Evolutionary conservation across 805 yeast species (phyloP), one percentile per base, ranked within the genome.

Genomic region (Wickerhamiella alocasiicola): DNA sequence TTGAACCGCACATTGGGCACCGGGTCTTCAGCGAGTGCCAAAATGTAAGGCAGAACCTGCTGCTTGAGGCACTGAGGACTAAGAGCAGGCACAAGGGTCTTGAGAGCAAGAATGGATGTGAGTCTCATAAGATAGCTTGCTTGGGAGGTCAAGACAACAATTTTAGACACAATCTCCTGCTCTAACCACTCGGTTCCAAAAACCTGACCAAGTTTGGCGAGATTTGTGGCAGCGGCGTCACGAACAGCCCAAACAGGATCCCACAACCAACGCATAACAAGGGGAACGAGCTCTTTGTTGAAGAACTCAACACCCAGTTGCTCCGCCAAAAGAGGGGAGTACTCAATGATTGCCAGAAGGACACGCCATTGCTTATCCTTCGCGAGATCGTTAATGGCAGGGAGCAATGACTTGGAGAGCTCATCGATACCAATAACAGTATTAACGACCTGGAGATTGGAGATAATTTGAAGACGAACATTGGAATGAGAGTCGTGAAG

Each of bases 291-390:
- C 54, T 87, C 94, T 57, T 83, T 81, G 60, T 91, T 91, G 63
- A 91, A 91, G 55, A 88, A 85, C 21, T 83, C 77, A 40, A 81
- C 87, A 21, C 98, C 98, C 45, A 91, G 68, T 63, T 91, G 97
- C 53, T 81, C 81, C 6, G 97, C 96, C 49, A 91, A 68, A 48
- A 88, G 70, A 23, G 99, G 99, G 50, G 87, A 84, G 63, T 91
- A 91, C 59, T 91, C 94, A 55, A 91, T 91, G 47, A 91, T 91
- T 9, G 97, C 97, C 57, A 91, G 70, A 57, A 97, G 76, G 21
- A 91, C 96, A 56, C 99, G 76, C 99, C 99, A 91, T 56, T 87
- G 88, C 54, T 80, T 80, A 63, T 91, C 98, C 57, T 85, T 87
- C 9, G 98, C 97, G 50, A 91, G 70, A 50, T 88, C 95, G 9